Evolutionary conservation across 2,329 filamentous ascomycete species (phyloP).

Genomic region (Aspergillus viridinutans): DNA sequence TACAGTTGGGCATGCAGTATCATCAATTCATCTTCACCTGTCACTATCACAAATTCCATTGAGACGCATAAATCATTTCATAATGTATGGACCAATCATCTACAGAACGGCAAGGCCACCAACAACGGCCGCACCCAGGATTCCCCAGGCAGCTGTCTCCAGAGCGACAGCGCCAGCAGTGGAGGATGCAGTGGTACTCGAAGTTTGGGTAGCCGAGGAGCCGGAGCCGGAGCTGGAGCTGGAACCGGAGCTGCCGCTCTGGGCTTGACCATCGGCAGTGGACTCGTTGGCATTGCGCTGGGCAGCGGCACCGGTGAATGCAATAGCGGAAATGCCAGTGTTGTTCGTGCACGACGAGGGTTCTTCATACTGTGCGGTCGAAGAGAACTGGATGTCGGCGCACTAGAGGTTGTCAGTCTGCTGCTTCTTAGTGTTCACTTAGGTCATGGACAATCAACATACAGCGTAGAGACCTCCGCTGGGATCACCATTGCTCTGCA

Average conservation of each 20-base stretch:
- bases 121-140: slow-evolving; percentile 31
- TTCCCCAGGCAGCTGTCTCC: slow-evolving; percentile 35
- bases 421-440: background rate
- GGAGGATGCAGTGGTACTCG: slow-evolving; percentile 16
- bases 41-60: background rate
- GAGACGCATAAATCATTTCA: background rate
- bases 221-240: slow-evolving; percentile 6
- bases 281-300: slow-evolving; percentile 44
- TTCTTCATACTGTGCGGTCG: slow-evolving; percentile 43
- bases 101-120: slow-evolving; percentile 32
- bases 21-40: background rate
- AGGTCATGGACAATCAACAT: slow-evolving; percentile 18
- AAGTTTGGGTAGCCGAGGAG: slow-evolving; percentile 3
- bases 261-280: slow-evolving; percentile 29
- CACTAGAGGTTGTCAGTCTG: slow-evolving; percentile 47
- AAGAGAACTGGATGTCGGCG: slow-evolving; percentile 66
- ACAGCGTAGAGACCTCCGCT: slow-evolving; percentile 65
- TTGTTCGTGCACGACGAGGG: slow-evolving; percentile 55
- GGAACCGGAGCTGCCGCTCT: slow-evolving; percentile 19
- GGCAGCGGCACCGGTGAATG: slow-evolving; percentile 37
- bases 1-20: background rate
- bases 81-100: background rate
- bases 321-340: slow-evolving; percentile 49
- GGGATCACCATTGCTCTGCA: slow-evolving; percentile 59
- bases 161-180: slow-evolving; percentile 27